Evolutionary conservation across 2,329 filamentous ascomycete species (phyloP).

Genomic region (Microsporum audouinii): DNA sequence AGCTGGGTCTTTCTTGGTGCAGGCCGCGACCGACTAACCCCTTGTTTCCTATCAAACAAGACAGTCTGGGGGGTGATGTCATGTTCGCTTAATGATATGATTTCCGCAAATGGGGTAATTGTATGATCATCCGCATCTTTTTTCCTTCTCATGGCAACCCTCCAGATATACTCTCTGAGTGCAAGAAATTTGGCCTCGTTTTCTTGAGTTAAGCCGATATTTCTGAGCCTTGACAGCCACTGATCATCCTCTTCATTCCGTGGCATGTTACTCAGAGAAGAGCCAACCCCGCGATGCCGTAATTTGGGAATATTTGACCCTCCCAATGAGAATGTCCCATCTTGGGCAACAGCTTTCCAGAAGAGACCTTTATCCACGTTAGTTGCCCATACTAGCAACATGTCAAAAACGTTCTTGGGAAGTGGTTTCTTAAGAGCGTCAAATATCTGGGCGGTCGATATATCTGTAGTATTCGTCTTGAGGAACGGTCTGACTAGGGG

Average conservation of each 20-base stretch:
- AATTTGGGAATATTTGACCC: slow-evolving; percentile 47
- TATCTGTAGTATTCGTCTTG: slow-evolving; percentile 57
- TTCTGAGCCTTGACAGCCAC: slow-evolving; percentile 76
- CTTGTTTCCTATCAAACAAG: slow-evolving; percentile 70
- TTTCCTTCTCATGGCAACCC: slow-evolving; percentile 61
- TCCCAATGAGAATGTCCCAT: slow-evolving; percentile 57
- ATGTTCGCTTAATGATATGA: slow-evolving; percentile 63
- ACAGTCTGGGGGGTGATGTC: slow-evolving; percentile 77
- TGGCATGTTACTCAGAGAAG: slow-evolving; percentile 48
- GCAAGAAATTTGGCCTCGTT: slow-evolving; percentile 85
- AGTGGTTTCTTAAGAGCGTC: slow-evolving; percentile 75
- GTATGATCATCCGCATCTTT: slow-evolving; percentile 32
- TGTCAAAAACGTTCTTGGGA: slow-evolving; percentile 67
- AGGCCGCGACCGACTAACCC: slow-evolving; percentile 30
- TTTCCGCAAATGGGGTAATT: slow-evolving; percentile 45
- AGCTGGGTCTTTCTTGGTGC: slow-evolving; percentile 19
- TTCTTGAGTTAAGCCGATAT: slow-evolving; percentile 66
- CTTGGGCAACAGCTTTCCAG: slow-evolving; percentile 66
- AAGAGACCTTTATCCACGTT: slow-evolving; percentile 74
- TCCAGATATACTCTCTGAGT: slow-evolving; percentile 83
- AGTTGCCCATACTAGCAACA: slow-evolving; percentile 73
- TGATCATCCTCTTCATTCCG: slow-evolving; percentile 90
- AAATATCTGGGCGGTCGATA: slow-evolving; percentile 62
- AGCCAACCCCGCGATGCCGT: slow-evolving; percentile 35
- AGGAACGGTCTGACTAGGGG: slow-evolving; percentile 74